These are phyloP conservation scores for Davidsoniella neocaledoniae DNA, from an alignment of 2,329 filamentous ascomycete species.

Conservation along the genomic window DNA sequence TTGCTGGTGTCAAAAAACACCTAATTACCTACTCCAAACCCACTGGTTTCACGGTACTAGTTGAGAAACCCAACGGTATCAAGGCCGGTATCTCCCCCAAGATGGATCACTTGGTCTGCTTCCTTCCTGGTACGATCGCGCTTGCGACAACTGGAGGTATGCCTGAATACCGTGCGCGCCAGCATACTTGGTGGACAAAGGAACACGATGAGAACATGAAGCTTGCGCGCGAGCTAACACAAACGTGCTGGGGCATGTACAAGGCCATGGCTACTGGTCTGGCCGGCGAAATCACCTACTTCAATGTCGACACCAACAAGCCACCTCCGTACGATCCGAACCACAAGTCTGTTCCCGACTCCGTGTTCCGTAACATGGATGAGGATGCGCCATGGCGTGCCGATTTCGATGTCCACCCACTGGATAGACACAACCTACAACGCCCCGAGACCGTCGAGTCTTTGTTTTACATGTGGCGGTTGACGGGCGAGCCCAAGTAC, in stretches of 20 bases:
- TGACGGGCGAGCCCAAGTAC: slow-evolving; percentile 79
- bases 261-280: slow-evolving; percentile 75
- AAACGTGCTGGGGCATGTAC: slow-evolving; percentile 98
- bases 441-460: slow-evolving; percentile 93
- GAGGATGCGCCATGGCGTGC: slow-evolving; percentile 45
- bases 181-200: slow-evolving; percentile 53
- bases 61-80: slow-evolving; percentile 65
- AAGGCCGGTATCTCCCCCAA: slow-evolving; percentile 54
- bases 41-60: slow-evolving; percentile 73
- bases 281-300: slow-evolving; percentile 90
- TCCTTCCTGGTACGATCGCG: slow-evolving; percentile 91
- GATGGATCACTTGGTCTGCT: slow-evolving; percentile 97
- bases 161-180: slow-evolving; percentile 57
- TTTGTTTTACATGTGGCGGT: slow-evolving; percentile 96
- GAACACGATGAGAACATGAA: slow-evolving; percentile 75
- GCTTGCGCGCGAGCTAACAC: slow-evolving; percentile 78
- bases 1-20: slow-evolving; percentile 77
- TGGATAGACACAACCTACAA: slow-evolving; percentile 86
- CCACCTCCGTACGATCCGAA: slow-evolving; percentile 16
- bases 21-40: slow-evolving; percentile 75
- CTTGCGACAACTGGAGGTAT: slow-evolving; percentile 69
- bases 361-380: slow-evolving; percentile 6
- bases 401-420: slow-evolving; percentile 64
- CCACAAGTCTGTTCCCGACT: slow-evolving; percentile 15
- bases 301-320: slow-evolving; percentile 43